Evolutionary conservation across 192 early-diverging fungal species (phyloP), one percentile per base, ranked within the genome.

Genomic region (Gamsiella multidivaricata): DNA sequence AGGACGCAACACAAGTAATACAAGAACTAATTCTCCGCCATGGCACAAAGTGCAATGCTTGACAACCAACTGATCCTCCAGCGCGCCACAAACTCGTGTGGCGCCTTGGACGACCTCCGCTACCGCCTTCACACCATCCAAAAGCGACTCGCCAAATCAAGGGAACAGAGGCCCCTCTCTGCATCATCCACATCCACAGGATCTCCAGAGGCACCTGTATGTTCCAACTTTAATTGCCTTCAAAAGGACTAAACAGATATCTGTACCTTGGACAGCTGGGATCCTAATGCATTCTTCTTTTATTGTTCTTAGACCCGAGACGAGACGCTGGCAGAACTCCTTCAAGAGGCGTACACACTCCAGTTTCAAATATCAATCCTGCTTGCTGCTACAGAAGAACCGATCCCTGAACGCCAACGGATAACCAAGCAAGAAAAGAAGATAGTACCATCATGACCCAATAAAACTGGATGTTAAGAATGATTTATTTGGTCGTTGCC

Each of bases 281-380:
- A n/a, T n/a, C n/a, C n/a, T n/a, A n/a, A n/a, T n/a, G n/a, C 18
- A 10, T 3, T 41, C 10, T 41, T 41, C 41, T 25, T 64, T 29
- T 53, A 0, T 10, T 29, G 26, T 8, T 29, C 25, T 42, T 73
- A 75, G 71, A 20, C 49, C 3, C 54, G 47, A 18, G 65, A 68
- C 20, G 51, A 61, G n/a, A 42, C 37, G 2, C 32, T 61, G 59
- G 57, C 53, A 10, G 37, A 36, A 4, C 28, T 76, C 37, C 45
- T 76, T 9, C 41, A 76, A 12, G 73, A 67, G 59, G 73, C 73
- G 2, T 76, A 68, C 32, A 61, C 57, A 11, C 59, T 76, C 1
- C 73, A 76, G 22, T 76, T 76, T 59, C 73, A 76, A 54, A 76
- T 76, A 32, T 60, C 73, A 34, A 62, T 53, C 8, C 51, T 76